phyloP scores from a whole-genome alignment of 352 stramenopile species.

The Achlya hypogyna region DNA sequence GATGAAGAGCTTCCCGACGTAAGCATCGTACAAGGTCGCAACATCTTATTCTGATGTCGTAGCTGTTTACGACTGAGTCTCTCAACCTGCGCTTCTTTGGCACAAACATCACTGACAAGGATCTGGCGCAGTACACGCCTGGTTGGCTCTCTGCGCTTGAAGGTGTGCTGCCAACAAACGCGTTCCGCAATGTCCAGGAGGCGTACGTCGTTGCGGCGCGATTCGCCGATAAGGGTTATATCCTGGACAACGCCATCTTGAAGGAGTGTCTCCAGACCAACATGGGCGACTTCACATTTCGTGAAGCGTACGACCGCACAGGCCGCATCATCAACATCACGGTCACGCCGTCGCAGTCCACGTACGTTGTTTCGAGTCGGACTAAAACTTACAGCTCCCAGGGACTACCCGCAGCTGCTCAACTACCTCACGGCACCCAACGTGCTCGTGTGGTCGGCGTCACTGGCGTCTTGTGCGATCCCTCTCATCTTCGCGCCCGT shows the following conservation, averaged over 20 bases:
- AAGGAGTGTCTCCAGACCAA: constrained; percentile 68
- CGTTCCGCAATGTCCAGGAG: constrained; percentile 40
- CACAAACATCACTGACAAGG: constrained; percentile 53
- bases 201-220: constrained; percentile 46
- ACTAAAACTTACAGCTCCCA: constrained; percentile 6
- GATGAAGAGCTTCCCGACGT: constrained; percentile 81
- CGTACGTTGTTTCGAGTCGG: constrained; percentile 4
- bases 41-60: neutral
- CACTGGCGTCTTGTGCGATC: constrained; percentile 91
- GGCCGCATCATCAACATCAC: constrained; percentile 98
- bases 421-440: constrained; percentile 99
- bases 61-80: constrained; percentile 37
- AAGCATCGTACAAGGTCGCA: neutral
- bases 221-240: constrained; percentile 59
- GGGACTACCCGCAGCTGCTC: constrained; percentile 93
- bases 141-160: constrained; percentile 36
- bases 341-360: constrained; percentile 86
- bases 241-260: constrained; percentile 60
- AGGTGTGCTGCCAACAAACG: constrained; percentile 34
- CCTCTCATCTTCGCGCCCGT: constrained; percentile 92
- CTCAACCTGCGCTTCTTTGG: constrained; percentile 57
- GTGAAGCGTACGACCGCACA: constrained; percentile 96
- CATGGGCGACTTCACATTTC: constrained; percentile 97
- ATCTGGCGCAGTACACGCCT: constrained; percentile 47
- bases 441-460: constrained; percentile 97